A percentile compares a stretch with the other conserved stretches of the same genome.
Evolutionary conservation across 495 filamentous ascomycete genomes (phyloP).

Genomic region (Neurospora sp.): DNA sequence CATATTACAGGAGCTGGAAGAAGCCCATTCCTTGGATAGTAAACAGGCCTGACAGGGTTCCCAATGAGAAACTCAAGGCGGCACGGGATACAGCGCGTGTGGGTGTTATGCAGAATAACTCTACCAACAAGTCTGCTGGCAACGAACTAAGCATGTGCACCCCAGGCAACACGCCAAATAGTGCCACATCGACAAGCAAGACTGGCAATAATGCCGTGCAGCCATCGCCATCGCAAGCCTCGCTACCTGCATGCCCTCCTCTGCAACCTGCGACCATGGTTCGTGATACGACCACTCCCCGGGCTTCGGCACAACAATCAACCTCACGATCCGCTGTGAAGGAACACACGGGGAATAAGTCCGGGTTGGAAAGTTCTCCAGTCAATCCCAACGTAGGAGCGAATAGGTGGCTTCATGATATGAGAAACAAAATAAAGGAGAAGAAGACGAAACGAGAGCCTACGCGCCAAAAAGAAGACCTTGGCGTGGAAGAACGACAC

Average conservation of each 20-base stretch:
- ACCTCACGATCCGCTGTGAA: not conserved
- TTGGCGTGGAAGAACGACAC: not conserved
- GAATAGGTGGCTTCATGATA: not conserved
- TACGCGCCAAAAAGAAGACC: not conserved
- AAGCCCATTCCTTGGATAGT: too few species aligned
- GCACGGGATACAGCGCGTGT: not conserved
- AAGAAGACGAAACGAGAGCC: not conserved
- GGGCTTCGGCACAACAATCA: not conserved
- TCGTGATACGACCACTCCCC: not conserved
- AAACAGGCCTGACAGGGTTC: not conserved
- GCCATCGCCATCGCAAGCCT: not conserved
- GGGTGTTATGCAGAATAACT: not conserved
- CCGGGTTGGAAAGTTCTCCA: not conserved
- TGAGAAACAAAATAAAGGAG: not conserved
- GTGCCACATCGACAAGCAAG: not conserved
- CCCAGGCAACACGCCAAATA: not conserved
- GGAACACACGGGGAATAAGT: not conserved
- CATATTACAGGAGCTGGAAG: not conserved
- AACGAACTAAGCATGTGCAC: not conserved
- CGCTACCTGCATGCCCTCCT: not conserved
- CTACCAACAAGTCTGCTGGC: not conserved
- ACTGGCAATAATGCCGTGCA: not conserved
- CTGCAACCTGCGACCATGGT: not conserved
- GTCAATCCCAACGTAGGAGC: not conserved
- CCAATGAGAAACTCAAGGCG: not conserved